These are phyloP conservation scores for Sanghuangporus weigelae DNA, from an alignment of 1,284 basidiomycete species.

Conservation along the genomic window DNA sequence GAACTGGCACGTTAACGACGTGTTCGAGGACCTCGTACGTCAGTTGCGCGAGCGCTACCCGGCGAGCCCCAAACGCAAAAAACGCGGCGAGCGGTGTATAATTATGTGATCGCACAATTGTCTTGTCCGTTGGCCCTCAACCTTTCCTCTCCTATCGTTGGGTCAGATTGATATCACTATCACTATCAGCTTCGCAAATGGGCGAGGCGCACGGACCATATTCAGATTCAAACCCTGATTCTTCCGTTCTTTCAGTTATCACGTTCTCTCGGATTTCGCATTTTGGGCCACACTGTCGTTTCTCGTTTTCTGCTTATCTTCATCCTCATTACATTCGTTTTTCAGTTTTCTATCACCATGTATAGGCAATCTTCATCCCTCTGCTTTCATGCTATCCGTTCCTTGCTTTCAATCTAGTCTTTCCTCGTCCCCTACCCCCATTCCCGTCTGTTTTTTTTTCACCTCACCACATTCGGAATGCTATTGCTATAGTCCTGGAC, in stretches of 20 bases:
- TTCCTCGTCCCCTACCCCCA: neutral
- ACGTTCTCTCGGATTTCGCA: neutral
- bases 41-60: constrained; percentile 71
- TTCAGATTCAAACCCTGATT: neutral
- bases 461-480: neutral
- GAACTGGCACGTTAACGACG: constrained; percentile 74
- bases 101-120: constrained; percentile 45
- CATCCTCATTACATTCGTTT: neutral
- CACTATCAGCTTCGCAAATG: neutral
- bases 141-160: neutral
- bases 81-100: constrained; percentile 37
- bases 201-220: neutral
- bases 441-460: neutral
- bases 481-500: neutral
- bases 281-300: neutral
- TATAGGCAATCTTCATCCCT: too few species aligned
- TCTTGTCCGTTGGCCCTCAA: neutral
- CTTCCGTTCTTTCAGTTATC: neutral
- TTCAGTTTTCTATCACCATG: neutral
- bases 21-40: constrained; percentile 72
- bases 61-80: constrained; percentile 37
- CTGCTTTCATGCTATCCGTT: neutral
- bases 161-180: neutral
- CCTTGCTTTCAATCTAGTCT: neutral
- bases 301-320: neutral